Evolutionary conservation across 371 early-diverging fungal species (phyloP).

Genomic region (Saksenaea oblongispora): DNA sequence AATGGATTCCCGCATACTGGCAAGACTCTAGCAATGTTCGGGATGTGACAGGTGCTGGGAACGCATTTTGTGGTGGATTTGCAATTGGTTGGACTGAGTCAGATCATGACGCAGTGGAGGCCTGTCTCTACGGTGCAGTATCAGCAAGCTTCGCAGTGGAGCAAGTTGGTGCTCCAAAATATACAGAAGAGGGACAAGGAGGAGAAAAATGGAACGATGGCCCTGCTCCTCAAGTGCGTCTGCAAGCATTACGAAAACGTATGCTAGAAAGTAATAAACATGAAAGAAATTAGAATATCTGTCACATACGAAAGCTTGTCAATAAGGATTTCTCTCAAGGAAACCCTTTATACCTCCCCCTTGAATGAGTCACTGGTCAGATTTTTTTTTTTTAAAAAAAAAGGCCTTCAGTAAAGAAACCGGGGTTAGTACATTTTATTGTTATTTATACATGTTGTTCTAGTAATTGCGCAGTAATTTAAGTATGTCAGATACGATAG

Average conservation of each 20-base stretch:
- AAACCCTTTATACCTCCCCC: too few species aligned
- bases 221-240: slow-evolving; percentile 21
- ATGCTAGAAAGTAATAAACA: background rate
- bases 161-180: slow-evolving; percentile 43
- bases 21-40: slow-evolving; percentile 16
- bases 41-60: slow-evolving; percentile 55
- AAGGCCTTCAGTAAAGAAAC: too few species aligned
- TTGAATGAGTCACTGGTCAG: too few species aligned
- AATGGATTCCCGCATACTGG: slow-evolving; percentile 47
- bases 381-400: too few species aligned
- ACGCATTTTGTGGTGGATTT: slow-evolving; percentile 42
- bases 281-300: background rate
- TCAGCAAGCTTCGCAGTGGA: slow-evolving; percentile 47
- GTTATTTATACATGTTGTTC: too few species aligned
- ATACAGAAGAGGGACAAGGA: background rate
- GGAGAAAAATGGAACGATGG: slow-evolving; percentile 37
- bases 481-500: too few species aligned
- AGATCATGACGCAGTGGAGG: slow-evolving; percentile 25
- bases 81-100: slow-evolving; percentile 33
- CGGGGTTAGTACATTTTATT: too few species aligned
- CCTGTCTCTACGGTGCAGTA: slow-evolving; percentile 41
- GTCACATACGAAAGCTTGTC: background rate
- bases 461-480: too few species aligned
- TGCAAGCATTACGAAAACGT: slow-evolving; percentile 2
- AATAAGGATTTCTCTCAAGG: too few species aligned